Base-by-base conservation (phyloP, 306 rosid genomes). In the Malus orientalis region DNA sequence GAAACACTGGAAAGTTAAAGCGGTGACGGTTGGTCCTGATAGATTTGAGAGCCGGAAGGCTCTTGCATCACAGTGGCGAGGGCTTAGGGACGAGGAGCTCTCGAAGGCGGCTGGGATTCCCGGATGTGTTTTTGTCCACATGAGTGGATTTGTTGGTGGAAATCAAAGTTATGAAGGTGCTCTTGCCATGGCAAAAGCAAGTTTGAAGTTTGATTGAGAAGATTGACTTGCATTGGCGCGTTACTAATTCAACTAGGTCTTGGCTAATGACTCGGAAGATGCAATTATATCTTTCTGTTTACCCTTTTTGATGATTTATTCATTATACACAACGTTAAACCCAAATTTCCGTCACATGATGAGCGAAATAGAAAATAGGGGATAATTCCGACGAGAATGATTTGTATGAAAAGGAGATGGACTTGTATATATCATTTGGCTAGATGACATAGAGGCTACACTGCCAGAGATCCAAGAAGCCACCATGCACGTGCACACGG, bases 141-240 rank as follows among this genome's bases (percentile, higher is more conserved):
- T 88, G 92, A 91, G 97, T 18, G 97, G 98, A 32, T 91, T 93
- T 74, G 91, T 93, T 57, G 98, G 98, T 0, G 98, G 98, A 74
- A 91, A 85, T 85, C 84, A 85, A 75, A 88, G 61, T 42, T 86
- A 82, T 47, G 97, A 88, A 3, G 97, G 98, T 7, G 97, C 97
- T 45, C 79, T 91, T 84, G 87, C 93, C 83, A 91, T 93, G 97
- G 98, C 97, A 0, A 93, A 78, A 71, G 88, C 89, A 29, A 88
- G 91, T 73, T 85, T 93, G 92, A 88, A 86, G 87, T 86, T 23
- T 89, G 60, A 77, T 79, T 30, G 66, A 53, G 27, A 44, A 61
- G 71, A 62, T 44, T 16, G 44, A 57, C 69, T 13, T 6, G 27
- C 61, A 14, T 36, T 49, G 23, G 53, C 13, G 8, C 22, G 20